phyloP scores from a whole-genome alignment of 805 yeast species.

The Maudiozyma barnettii region DNA sequence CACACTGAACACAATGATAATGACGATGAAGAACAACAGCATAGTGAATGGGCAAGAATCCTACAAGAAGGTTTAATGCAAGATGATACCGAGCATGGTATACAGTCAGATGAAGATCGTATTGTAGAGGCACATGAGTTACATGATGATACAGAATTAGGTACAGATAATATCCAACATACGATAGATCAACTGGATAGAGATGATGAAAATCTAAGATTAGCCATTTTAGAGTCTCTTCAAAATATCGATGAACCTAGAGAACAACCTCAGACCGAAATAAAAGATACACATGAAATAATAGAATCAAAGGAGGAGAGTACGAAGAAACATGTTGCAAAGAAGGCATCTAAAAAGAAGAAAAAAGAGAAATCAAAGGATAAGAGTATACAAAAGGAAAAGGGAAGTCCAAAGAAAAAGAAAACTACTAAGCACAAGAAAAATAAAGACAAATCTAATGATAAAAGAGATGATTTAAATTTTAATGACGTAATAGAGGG shows the following conservation, averaged over 20 bases:
- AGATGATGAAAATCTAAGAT: constrained; percentile 27
- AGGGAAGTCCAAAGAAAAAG: constrained; percentile 6
- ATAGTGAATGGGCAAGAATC: constrained; percentile 21
- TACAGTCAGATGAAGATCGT: background rate
- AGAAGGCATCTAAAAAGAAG: constrained; percentile 14
- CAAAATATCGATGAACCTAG: constrained; percentile 7
- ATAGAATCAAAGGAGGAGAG: background rate
- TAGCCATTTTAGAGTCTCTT: constrained; percentile 26
- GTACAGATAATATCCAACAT: background rate
- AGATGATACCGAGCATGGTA: background rate
- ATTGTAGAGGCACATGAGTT: constrained; percentile 2
- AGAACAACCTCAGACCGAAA: constrained; percentile 3
- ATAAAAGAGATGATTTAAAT: constrained; percentile 11
- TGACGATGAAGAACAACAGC: constrained; percentile 10
- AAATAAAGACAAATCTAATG: constrained; percentile 5
- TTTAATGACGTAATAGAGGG: constrained; percentile 27
- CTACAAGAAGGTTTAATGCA: constrained; percentile 23
- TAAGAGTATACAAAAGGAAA: constrained; percentile 6
- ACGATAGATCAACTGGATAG: constrained; percentile 19
- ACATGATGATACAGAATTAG: constrained; percentile 3
- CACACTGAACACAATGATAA: constrained; percentile 9
- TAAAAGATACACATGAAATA: constrained; percentile 2
- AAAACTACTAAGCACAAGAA: constrained; percentile 5
- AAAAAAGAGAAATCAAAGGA: constrained; percentile 12
- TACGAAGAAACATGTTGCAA: constrained; percentile 4